Base-by-base conservation (phyloP, 495 filamentous ascomycete genomes). In the Penicillium flavigenum region DNA sequence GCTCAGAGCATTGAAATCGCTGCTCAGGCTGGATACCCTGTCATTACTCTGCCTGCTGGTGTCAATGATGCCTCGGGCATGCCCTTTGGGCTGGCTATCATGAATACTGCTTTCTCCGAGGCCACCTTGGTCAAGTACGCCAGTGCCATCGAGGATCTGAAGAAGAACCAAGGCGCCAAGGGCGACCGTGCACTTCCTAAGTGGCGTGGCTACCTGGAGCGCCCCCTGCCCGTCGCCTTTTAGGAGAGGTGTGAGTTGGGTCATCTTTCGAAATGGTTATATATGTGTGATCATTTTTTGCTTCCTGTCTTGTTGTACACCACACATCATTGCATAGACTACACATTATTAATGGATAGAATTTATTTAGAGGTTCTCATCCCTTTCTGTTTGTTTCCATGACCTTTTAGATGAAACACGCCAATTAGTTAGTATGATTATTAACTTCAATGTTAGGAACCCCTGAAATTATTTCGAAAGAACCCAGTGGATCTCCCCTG, bases 141-240 rank as follows among this genome's bases (percentile, higher is more conserved):
- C 8, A 84, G 81, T 66, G 88, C 87, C 14, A 87, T 90, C 65
- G 87, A 90, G 71, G 83, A 89, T 67, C 67, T 87, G 52, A 73
- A 80, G 67, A 59, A 74, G 24, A 64, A 52, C 14, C 65, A 67
- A 6, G 67, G 61, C 8, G 76, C 71, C 5, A 54, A 58, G 61
- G 76, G 67, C 59, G 68, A 76, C 61, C 72, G 80, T 22, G 76
- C 71, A 17, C 65, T 76, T 51, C 81, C 83, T n/a, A 56, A 65
- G 49, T 86, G 83, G 82, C 66, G 75, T 4, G 79, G 77, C 9
- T 84, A 83, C 63, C 50, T 76, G 51, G 59, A 72, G 63, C 74
- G 75, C 34, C 79, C 79, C 57, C 62, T 85, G 41, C 82, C 82
- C 5, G 75, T 83, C 8, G 63, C 68, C 46, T 71, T 69, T 32